These are phyloP conservation scores for Cladosporium oxysporum DNA, from an alignment of 2,329 filamentous ascomycete species.

Conservation along the genomic window DNA sequence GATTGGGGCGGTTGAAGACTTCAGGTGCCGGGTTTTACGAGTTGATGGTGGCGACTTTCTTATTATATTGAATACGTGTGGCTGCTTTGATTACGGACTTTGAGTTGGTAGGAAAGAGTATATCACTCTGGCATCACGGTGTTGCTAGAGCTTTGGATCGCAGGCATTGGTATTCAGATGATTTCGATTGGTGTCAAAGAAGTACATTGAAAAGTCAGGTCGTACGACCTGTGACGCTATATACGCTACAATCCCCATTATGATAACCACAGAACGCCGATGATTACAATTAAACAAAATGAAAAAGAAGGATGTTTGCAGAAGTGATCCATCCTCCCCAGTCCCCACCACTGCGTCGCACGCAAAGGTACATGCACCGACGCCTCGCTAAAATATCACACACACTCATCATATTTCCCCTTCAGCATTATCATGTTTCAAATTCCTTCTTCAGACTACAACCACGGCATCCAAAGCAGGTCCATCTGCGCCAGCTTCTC, in stretches of 20 bases:
- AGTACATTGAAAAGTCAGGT: not conserved
- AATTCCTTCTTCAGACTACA: conserved; percentile 50
- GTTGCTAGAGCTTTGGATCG: not conserved
- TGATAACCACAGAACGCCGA: not conserved
- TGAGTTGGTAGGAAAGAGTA: not conserved
- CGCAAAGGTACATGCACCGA: not conserved
- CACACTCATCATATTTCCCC: not conserved
- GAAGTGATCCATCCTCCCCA: not conserved
- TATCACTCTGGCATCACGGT: not conserved
- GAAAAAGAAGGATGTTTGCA: not conserved
- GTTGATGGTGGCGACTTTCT: too few species aligned
- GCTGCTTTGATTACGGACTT: not conserved
- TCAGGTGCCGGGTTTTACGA: too few species aligned
- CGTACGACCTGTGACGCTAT: conserved; percentile 1
- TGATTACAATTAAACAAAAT: not conserved
- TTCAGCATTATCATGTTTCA: not conserved
- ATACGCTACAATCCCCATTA: conserved; percentile 10
- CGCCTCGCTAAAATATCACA: conserved; percentile 9
- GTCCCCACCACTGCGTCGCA: not conserved
- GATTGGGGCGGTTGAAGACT: too few species aligned
- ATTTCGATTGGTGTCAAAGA: not conserved
- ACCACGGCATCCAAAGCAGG: conserved; percentile 95
- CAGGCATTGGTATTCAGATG: not conserved
- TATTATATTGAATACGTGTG: too few species aligned
- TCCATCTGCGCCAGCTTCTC: conserved; percentile 85